Base-by-base conservation (phyloP, 2,329 filamentous ascomycete genomes). In the Trichoderma citrinoviride region DNA sequence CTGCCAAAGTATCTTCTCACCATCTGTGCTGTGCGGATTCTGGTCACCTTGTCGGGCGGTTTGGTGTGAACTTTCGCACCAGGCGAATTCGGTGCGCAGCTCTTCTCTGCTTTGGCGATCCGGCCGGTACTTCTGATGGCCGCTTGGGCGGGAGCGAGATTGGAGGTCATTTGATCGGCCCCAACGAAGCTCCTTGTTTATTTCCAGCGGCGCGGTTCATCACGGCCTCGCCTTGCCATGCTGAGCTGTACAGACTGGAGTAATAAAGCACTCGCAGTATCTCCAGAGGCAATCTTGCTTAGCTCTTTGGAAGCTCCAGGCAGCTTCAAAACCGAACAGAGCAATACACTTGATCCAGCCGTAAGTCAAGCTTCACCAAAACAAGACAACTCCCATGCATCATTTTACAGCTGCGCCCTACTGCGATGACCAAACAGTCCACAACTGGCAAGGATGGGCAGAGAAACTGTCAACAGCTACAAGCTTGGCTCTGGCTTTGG, bases 381-480 rank as follows among this genome's bases (percentile, higher is more conserved):
- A 14, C 12, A 37, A 37, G 33, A 37, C 10, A 37, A 37, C 5
- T 14, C 33, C 8, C 33, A 37, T 37, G 12, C 33, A 14, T 14
- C 8, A 37, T 37, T 5, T 37, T 10, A 14, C 12, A 37, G 33
- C 12, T 37, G 8, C 14, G 12, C 33, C 33, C 0, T 4, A 14
- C 12, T 37, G 12, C 14, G 14, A 1, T 5, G 14, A 37, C 33
- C 12, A 14, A 37, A 37, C 33, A 53, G 25, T 41, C 52, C 65
- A 49, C 52, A 49, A 49, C 29, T 5, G 19, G 49, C 54, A 57
- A 49, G 46, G 65, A 66, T 66, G 61, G 19, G 60, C 63, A 65
- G 56, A 52, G n/a, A 53, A 58, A 10, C 33, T 14, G 12, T 37
- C 33, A 37, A 37, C 56, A 63, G 61, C 57, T 46, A 37, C 33